Percentiles rank a stretch among this genome's conserved stretches.
phyloP scores from a whole-genome alignment of 2,329 filamentous ascomycete species.

The Venturia carpophila region DNA sequence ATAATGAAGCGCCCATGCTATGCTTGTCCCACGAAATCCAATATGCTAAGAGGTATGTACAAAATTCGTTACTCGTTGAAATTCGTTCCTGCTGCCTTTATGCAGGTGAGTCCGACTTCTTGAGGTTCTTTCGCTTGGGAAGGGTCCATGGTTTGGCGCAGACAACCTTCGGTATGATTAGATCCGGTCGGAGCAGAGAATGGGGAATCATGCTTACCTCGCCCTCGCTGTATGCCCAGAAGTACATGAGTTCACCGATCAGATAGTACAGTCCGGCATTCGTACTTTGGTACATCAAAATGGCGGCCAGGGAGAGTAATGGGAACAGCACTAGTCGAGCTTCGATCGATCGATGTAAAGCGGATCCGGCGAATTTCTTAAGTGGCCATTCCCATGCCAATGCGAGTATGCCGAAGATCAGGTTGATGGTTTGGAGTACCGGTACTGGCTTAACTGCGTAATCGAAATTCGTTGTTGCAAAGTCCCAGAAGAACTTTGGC shows the following conservation, averaged over 20 bases:
- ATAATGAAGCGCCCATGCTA: constrained; percentile 11
- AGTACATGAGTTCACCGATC: constrained; percentile 78
- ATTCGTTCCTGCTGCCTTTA: not conserved
- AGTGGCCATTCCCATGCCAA: constrained; percentile 90
- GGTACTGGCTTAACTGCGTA: constrained; percentile 80
- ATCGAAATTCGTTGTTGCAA: constrained; percentile 84
- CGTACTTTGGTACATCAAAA: constrained; percentile 83
- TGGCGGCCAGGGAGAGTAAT: constrained; percentile 62
- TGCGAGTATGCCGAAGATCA: constrained; percentile 69
- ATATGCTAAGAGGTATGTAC: constrained; percentile 5
- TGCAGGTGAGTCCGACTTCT: constrained; percentile 9
- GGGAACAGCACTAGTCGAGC: constrained; percentile 76
- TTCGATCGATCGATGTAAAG: constrained; percentile 81
- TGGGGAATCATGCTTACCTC: constrained; percentile 55
- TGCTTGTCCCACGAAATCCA: not conserved
- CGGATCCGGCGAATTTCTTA: constrained; percentile 63
- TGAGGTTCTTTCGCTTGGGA: constrained; percentile 31
- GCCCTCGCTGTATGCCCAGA: constrained; percentile 95
- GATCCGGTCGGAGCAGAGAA: not conserved
- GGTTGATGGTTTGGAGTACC: constrained; percentile 80
- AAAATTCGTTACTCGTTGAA: constrained; percentile 2
- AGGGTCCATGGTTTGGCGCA: constrained; percentile 45
- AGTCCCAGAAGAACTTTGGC: constrained; percentile 99
- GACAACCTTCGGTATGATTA: constrained; percentile 32
- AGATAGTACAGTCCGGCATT: constrained; percentile 90